Conservation (phyloP, 768 basidiomycete genomes). For the Galerina marginata region DNA sequence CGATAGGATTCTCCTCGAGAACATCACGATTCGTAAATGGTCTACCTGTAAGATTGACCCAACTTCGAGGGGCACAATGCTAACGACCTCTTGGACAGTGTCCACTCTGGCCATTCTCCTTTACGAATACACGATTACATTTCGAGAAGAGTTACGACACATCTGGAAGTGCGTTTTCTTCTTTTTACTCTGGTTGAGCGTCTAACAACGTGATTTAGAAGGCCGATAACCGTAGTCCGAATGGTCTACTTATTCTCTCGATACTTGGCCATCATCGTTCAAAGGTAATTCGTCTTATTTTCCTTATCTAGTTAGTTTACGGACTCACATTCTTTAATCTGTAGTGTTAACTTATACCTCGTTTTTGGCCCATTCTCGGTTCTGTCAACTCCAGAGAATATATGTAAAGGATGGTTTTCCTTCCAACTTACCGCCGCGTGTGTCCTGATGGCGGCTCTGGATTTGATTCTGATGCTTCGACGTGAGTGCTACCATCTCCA, state of each 20-base stretch:
- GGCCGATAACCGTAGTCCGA: slow-evolving; percentile 6
- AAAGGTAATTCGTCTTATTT: slow-evolving; percentile 3
- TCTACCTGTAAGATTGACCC: neutral
- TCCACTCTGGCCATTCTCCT: slow-evolving; percentile 8
- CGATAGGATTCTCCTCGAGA: neutral
- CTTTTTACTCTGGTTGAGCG: too few species aligned
- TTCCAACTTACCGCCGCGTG: slow-evolving; percentile 10
- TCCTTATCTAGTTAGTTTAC: neutral
- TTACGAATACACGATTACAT: slow-evolving; percentile 8
- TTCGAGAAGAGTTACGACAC: neutral
- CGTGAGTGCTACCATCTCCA: slow-evolving; percentile 2
- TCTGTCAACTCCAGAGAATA: neutral
- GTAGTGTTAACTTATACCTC: slow-evolving; percentile 13
- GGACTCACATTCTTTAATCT: too few species aligned
- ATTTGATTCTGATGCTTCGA: slow-evolving; percentile 17
- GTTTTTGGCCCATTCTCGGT: slow-evolving; percentile 10
- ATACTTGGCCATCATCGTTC: slow-evolving; percentile 7
- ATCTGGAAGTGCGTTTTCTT: slow-evolving; percentile 7
- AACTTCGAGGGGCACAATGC: neutral
- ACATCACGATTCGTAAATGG: slow-evolving; percentile 6
- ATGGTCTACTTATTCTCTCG: slow-evolving; percentile 5
- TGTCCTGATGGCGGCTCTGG: slow-evolving; percentile 10
- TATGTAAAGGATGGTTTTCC: slow-evolving; percentile 11
- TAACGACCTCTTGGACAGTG: neutral
- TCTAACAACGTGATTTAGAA: neutral